Evolutionary conservation across 2,329 filamentous ascomycete genomes (phyloP), one percentile per base, ranked within the genome.

Genomic region (Aurifilum marmelostoma): DNA sequence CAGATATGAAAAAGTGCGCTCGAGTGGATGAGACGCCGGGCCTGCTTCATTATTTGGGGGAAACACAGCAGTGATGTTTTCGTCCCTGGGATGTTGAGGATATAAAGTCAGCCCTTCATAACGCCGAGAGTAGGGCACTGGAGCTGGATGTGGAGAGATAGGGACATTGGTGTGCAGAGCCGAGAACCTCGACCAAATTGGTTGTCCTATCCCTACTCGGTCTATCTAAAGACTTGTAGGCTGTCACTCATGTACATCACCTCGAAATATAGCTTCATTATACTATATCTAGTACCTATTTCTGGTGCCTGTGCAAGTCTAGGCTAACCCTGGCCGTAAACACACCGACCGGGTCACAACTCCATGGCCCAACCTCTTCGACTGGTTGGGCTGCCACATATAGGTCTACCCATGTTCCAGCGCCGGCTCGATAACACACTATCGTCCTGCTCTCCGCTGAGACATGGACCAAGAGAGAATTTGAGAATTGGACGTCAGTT

Each of bases 71-170:
- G 63, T 66, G 60, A n/a, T 60, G 37, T 54, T 41, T 63, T 24
- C 66, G 24, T 65, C 65, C 47, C 66, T 24, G 54, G 41, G 41
- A 56, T 43, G 65, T 69, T 62, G 68, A 65, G 66, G 65, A 69
- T 67, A 14, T 62, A n/a, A 61, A 34, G n/a, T 61, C 61, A 58
- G 68, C 68, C 68, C 68, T 60, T 69, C 68, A 62, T 65, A 69
- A 69, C 50, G 68, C 68, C 58, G 68, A 69, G 68, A 65, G 68
- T 69, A 66, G 68, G 68, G 68, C 68, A 67, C 32, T 14, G 65
- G 41, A 66, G 58, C 50, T 11, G 18, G 41, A 50, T 11, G 27
- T 29, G 37, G 56, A 14, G 32, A 29, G 34, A 39, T 6, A 47
- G 43, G 11, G 43, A 47, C 61, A 63, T 1, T 11, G 39, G 14